A percentile compares a stretch with the other conserved stretches of the same genome.
Evolutionary conservation across 2,329 filamentous ascomycete species (phyloP).

Genomic region (Keithomyces neogunnii): DNA sequence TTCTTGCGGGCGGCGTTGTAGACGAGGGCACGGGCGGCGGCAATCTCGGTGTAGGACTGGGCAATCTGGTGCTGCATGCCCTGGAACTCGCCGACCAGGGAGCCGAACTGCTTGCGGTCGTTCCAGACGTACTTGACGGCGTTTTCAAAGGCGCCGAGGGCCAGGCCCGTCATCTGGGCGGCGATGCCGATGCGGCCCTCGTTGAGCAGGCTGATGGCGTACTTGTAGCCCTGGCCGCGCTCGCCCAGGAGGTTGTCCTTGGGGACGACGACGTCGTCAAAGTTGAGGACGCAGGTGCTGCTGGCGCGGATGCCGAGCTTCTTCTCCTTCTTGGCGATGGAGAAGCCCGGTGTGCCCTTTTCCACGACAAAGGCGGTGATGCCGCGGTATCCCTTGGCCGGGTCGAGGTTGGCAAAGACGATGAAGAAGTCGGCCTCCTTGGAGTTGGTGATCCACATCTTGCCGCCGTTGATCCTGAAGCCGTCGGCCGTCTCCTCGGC

Average conservation of each 20-base stretch:
- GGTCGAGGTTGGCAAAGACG: conserved; percentile 94
- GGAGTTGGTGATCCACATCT: conserved; percentile 99
- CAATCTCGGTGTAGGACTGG: conserved; percentile 89
- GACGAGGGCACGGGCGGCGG: conserved; percentile 81
- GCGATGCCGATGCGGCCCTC: conserved; percentile 97
- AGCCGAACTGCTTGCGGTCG: conserved; percentile 93
- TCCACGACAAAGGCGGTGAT: conserved; percentile 95
- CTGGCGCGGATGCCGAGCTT: conserved; percentile 95
- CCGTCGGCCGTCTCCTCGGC: conserved; percentile 75
- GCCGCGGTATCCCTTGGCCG: conserved; percentile 87
- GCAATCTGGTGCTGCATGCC: conserved; percentile 99
- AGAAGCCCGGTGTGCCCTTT: conserved; percentile 82
- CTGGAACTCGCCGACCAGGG: conserved; percentile 92
- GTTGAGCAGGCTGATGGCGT: conserved; percentile 88
- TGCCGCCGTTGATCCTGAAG: conserved; percentile 81
- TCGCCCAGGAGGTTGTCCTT: conserved; percentile 81
- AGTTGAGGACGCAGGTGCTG: conserved; percentile 94
- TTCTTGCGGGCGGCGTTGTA: conserved; percentile 97
- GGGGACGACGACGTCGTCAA: conserved; percentile 90
- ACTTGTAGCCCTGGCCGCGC: conserved; percentile 93
- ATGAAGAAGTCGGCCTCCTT: conserved; percentile 93
- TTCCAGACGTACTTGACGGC: conserved; percentile 93
- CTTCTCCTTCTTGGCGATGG: conserved; percentile 99
- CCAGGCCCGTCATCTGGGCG: conserved; percentile 96
- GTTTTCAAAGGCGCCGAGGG: conserved; percentile 90